These are phyloP conservation scores for Pyrenophora teres DNA, from an alignment of 2,329 filamentous ascomycete species.

Conservation along the genomic window DNA sequence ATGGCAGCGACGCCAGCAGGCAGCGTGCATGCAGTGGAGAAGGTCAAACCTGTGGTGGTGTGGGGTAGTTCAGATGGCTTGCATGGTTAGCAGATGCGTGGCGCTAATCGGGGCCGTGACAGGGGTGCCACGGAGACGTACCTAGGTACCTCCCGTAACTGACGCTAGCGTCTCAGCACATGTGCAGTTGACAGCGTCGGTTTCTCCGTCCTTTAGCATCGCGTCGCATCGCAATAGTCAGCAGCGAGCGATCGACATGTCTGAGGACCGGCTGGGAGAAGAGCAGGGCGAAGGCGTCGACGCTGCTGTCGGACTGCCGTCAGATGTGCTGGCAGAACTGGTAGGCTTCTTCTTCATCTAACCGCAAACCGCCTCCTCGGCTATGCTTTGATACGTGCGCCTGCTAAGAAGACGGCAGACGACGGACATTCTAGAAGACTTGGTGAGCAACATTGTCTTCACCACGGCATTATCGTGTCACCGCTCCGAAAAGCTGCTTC, in stretches of 20 bases:
- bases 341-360: constrained; percentile 24
- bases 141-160: constrained; percentile 27
- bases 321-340: constrained; percentile 39
- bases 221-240: constrained; percentile 15
- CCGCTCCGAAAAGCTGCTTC: constrained; percentile 76
- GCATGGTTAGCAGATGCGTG: constrained; percentile 12
- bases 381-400: constrained; percentile 15
- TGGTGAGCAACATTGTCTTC: constrained; percentile 76
- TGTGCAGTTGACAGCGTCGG: constrained; percentile 9
- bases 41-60: constrained; percentile 5
- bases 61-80: constrained; percentile 14
- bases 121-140: constrained; percentile 16
- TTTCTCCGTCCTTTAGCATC: constrained; percentile 14
- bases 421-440: constrained; percentile 68
- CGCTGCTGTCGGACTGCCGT: constrained; percentile 31
- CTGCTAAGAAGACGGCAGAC: constrained; percentile 40
- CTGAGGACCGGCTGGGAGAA: constrained; percentile 43
- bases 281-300: constrained; percentile 33
- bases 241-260: constrained; percentile 38
- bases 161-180: constrained; percentile 29
- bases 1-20: no score
- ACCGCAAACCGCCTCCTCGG: constrained; percentile 11
- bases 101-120: constrained; percentile 21
- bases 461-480: constrained; percentile 76
- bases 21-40: not conserved